Evolutionary conservation across 805 yeast genomes (phyloP), one percentile per base, ranked within the genome.

Genomic region (Candida maris): DNA sequence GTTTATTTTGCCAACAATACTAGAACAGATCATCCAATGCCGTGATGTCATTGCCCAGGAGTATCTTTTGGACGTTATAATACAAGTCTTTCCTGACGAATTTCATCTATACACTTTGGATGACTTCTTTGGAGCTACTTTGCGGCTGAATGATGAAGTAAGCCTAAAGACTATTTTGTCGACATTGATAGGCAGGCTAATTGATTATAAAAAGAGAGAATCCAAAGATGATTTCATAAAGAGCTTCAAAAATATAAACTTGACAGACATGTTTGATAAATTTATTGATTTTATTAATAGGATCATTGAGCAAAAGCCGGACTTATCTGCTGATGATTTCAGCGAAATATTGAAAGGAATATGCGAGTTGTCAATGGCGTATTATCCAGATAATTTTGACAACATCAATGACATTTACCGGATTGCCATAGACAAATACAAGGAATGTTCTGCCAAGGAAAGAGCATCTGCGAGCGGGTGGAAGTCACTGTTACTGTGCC

Each of bases 41-140:
- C 75, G 85, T 41, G 98, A 93, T 56, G 80, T 79, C 19, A 71
- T 93, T 41, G 97, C 97, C 4, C 98, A 93, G 62, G 89, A 83
- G 54, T 93, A 93, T 56, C 64, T 93, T 39, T 68, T 89, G 33
- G 98, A 93, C 54, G 96, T 93, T 9, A 71, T 93, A 35, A 82
- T 89, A 37, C 97, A 91, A 57, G 94, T 89, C 2, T 93, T 93
- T 65, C 97, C 97, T 1, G 96, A 86, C 52, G 86, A 84, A 45
- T 91, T 83, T 58, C 97, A 93, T 52, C 63, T 88, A 41, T 70
- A 70, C 15, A 85, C 96, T 0, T 66, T 93, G 48, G 79, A 79
- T 35, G 62, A 65, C 21, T 77, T 85, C 46, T 68, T 93, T 46
- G 71, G 71, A 20, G 78, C 89, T 1, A 73, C 86, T 15, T 61